A percentile compares a stretch with the other conserved stretches of the same genome.
phyloP scores from a whole-genome alignment of 106 monocot species.

The Alisma plantagoaquatica region DNA sequence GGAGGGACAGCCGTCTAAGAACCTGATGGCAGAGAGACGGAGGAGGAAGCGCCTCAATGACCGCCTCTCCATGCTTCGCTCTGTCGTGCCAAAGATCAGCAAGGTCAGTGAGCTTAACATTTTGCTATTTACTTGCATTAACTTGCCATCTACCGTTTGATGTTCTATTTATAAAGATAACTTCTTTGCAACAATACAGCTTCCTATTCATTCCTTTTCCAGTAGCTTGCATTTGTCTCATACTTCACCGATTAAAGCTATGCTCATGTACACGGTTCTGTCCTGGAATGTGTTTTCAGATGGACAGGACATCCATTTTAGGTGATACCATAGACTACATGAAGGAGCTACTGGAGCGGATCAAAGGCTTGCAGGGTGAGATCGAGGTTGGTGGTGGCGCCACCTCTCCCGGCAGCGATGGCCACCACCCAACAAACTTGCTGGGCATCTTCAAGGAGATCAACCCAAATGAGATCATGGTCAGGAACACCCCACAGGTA shows the following conservation, averaged over 20 bases:
- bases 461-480: constrained; percentile 45
- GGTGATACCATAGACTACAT: constrained; percentile 99
- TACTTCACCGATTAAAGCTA: no score
- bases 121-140: background rate
- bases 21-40: constrained; percentile 93
- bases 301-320: constrained; percentile 95
- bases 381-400: constrained; percentile 18
- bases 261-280: background rate
- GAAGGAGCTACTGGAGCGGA: constrained; percentile 92
- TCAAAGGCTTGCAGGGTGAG: constrained; percentile 74
- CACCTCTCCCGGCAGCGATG: background rate
- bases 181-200: background rate
- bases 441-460: constrained; percentile 61
- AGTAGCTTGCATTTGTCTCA: no score
- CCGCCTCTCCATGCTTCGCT: constrained; percentile 90
- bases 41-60: constrained; percentile 92
- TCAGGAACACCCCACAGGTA: constrained; percentile 88
- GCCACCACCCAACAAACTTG: constrained; percentile 21
- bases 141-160: background rate
- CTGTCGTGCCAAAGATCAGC: constrained; percentile 97
- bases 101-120: constrained; percentile 36
- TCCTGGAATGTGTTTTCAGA: constrained; percentile 24
- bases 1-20: constrained; percentile 90
- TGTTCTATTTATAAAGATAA: background rate
- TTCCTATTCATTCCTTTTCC: no score